Conservation (phyloP, 2,329 filamentous ascomycete species). For the Raffaelea arxii region DNA sequence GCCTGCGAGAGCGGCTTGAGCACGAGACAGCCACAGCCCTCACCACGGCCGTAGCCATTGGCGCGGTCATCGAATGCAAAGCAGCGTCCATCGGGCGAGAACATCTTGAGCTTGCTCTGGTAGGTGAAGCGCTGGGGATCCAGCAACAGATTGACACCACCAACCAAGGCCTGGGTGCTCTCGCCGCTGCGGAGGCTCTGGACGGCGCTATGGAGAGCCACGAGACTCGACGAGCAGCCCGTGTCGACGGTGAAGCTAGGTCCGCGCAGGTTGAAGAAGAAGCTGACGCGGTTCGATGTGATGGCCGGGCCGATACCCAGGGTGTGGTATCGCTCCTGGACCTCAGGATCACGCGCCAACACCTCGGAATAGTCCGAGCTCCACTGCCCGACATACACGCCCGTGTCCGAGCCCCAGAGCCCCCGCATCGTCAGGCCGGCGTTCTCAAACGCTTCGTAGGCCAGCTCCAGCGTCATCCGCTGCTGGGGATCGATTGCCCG, state of each 20-base stretch:
- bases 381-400: slow-evolving; percentile 24
- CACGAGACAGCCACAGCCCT: slow-evolving; percentile 45
- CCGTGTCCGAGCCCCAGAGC: slow-evolving; percentile 23
- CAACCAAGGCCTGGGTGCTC: slow-evolving; percentile 34
- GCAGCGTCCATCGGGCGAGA: slow-evolving; percentile 42
- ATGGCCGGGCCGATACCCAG: too few species aligned
- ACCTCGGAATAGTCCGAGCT: slow-evolving; percentile 25
- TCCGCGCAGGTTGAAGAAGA: slow-evolving; percentile 45
- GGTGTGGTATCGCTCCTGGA: too few species aligned
- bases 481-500: slow-evolving; percentile 27
- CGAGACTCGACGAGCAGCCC: slow-evolving; percentile 41
- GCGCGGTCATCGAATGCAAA: slow-evolving; percentile 41
- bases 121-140: slow-evolving; percentile 36
- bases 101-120: slow-evolving; percentile 33
- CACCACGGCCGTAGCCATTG: slow-evolving; percentile 51
- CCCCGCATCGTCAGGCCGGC: slow-evolving; percentile 23
- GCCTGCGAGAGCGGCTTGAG: slow-evolving; percentile 49
- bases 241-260: slow-evolving; percentile 43
- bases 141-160: slow-evolving; percentile 37
- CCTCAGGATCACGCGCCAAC: slow-evolving; percentile 22
- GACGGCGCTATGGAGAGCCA: slow-evolving; percentile 39
- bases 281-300: slow-evolving; percentile 43
- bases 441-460: slow-evolving; percentile 27
- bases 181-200: slow-evolving; percentile 39
- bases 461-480: slow-evolving; percentile 24